Conservation (phyloP, 345 rosid species). For the Camelina hispida region DNA sequence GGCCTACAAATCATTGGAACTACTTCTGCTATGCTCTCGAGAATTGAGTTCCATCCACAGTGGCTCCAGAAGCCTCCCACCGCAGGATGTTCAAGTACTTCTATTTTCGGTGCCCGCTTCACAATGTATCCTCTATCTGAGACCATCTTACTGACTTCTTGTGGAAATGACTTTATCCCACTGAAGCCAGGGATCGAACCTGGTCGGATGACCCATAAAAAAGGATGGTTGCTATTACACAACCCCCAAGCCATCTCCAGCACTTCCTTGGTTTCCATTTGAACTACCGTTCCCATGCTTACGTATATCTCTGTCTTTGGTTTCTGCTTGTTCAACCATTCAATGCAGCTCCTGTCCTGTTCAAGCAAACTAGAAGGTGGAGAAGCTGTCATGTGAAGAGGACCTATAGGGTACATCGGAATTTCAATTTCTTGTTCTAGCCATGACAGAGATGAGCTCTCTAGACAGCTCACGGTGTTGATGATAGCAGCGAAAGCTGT, state of each 20-base stretch:
- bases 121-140: conserved; percentile 34
- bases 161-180: conserved; percentile 23
- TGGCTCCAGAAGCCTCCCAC: conserved; percentile 50
- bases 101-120: conserved; percentile 46
- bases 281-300: conserved; percentile 56
- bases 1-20: conserved; percentile 51
- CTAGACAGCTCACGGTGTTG: conserved; percentile 33
- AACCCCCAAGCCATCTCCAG: conserved; percentile 46
- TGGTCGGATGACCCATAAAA: conserved; percentile 44
- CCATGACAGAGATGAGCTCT: conserved; percentile 9
- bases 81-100: conserved; percentile 37
- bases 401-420: conserved; percentile 16
- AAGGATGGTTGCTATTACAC: conserved; percentile 42
- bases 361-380: neutral
- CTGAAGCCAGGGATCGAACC: neutral
- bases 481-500: conserved; percentile 33
- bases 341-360: conserved; percentile 50
- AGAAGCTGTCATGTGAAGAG: conserved; percentile 26
- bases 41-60: conserved; percentile 49
- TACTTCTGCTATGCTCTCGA: conserved; percentile 46
- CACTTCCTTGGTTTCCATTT: conserved; percentile 16
- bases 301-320: conserved; percentile 55
- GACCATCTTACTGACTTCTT: conserved; percentile 27
- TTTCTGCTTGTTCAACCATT: conserved; percentile 49
- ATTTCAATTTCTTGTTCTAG: neutral